Base-by-base conservation (phyloP, 208 protist species). In the Phytomonas sp. region DNA sequence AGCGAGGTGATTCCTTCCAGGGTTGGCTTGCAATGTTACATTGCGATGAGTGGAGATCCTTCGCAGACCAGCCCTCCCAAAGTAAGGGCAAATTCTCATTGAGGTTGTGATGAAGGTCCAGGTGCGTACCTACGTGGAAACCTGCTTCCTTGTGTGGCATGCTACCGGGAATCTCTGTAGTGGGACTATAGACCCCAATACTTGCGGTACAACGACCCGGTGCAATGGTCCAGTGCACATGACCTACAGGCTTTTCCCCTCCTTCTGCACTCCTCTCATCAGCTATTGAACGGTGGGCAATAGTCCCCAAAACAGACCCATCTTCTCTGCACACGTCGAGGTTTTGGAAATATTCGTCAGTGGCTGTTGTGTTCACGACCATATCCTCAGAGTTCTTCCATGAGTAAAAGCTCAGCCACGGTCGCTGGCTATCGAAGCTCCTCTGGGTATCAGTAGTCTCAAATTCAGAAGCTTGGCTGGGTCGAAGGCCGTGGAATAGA, bases 401-500 rank as follows among this genome's bases (percentile, higher is more conserved):
- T 26, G 45, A 56, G 45, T 56, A 56, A 26, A 56, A 56, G 45
- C 45, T 56, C 16, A 56, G 16, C 45, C 45, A 56, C 1, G 45
- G 45, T 56, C 45, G 45, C 11, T 56, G 45, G 45, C 7, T 56
- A 19, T 56, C 19, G 45, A 19, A 23, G 45, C 45, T 56, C 45
- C 45, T 23, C 19, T 56, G 6, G 45, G 45, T 26, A 26, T 26
- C 45, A 56, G 0, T 23, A 19, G 23, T 26, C 19, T 56, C 45
- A 19, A 56, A 6, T 23, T 19, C 45, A 56, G 45, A 7, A 11
- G 30, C 32, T 60, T 19, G 45, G 26, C 45, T 52, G 1, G 74
- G 73, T 29, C 81, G 76, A 37, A 72, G 62, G 4, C 73, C 72
- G 12, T 75, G 6, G 49, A 81, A 76, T 63, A 91, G 65, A 65